Base-by-base conservation (phyloP, 371 early-diverging fungal species). In the Coemansia sp. region DNA sequence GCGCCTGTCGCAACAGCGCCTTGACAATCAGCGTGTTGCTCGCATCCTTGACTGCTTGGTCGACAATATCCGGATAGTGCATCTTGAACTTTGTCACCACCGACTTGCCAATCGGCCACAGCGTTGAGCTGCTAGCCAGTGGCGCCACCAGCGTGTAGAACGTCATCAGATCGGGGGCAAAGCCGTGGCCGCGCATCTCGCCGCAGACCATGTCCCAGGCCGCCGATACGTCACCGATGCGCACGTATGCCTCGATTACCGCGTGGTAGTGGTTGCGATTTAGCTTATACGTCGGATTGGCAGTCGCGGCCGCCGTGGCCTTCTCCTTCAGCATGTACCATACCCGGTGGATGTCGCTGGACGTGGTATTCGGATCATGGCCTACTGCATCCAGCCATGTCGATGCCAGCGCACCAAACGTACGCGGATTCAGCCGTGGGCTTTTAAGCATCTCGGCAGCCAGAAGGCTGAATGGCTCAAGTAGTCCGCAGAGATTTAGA, bases 101-200 rank as follows among this genome's bases (percentile, higher is more conserved):
- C 16, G 60, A 49, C 56, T 76, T 76, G 36, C 76, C 72, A 20
- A 71, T 41, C 30, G 76, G 51, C 72, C 76, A 76, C 45, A 76
- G 50, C 51, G 56, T 63, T 30, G 31, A 47, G 56, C 56, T 69
- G 30, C 45, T 58, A 2, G 66, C 65, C 16, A 74, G 62, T 31
- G 61, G 75, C 14, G 75, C 69, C 1, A 59, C 49, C 41, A 74
- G 65, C 43, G 64, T 69, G 54, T 65, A 65, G 36, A 74, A 55
- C 12, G 69, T 69, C 43, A 31, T 59, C 16, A 62, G 36, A 30
- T 62, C 43, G 2, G 71, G 67, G 26, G 5, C 36, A 7, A 69
- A 9, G 10, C 52, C 42, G 5, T 43, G 43, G 31, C 55, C 47
- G 57, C 61, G 60, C 76, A 71, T 63, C 3, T 53, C 53, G 5